phyloP scores from a whole-genome alignment of 2,329 filamentous ascomycete genomes.

The Emmonsia crescens region DNA sequence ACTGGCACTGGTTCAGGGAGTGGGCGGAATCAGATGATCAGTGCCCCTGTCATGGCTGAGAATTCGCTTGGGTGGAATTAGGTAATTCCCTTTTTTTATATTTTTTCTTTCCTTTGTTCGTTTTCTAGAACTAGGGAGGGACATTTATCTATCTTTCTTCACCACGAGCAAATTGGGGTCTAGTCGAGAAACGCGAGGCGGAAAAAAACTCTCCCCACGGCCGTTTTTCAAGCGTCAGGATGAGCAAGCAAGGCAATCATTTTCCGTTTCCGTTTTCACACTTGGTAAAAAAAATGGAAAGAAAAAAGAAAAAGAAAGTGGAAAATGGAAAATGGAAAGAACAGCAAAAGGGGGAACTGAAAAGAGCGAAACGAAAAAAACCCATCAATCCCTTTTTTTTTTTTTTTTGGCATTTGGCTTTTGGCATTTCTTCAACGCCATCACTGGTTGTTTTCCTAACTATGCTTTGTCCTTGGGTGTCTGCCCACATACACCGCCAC shows the following conservation, averaged over 20 bases:
- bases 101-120: not conserved
- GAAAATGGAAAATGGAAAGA: not conserved
- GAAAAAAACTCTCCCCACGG: not conserved
- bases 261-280: not conserved
- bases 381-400: not conserved
- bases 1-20: slow-evolving; percentile 58
- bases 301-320: not conserved
- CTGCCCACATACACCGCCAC: no score
- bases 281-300: not conserved
- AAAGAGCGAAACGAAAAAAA: not conserved
- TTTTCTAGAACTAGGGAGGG: not conserved
- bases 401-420: not conserved
- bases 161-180: no score
- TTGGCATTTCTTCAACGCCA: not conserved
- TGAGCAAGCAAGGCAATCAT: not conserved
- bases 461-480: no score
- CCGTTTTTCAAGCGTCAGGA: not conserved
- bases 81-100: slow-evolving; percentile 18
- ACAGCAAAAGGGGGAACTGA: no score
- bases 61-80: slow-evolving; percentile 96
- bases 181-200: not conserved
- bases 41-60: slow-evolving; percentile 80
- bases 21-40: slow-evolving; percentile 62
- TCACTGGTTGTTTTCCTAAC: not conserved
- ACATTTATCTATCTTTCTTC: not conserved